Evolutionary conservation across 2,329 filamentous ascomycete species (phyloP), one percentile per base, ranked within the genome.

Genomic region (Ophidiomyces ophidiicola): DNA sequence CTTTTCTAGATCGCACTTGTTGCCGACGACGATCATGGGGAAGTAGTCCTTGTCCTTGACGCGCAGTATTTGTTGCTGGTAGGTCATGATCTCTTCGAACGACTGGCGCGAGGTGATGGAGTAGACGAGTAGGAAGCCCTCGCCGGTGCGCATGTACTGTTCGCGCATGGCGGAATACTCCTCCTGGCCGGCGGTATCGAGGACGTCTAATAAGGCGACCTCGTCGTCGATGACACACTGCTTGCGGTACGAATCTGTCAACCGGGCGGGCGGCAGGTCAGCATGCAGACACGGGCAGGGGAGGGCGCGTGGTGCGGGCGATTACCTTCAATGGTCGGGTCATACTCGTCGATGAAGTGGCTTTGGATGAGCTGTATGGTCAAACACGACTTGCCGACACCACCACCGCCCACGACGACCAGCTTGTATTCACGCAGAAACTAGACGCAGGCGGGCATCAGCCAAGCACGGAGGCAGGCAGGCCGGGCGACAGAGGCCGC

Each of bases 1-100:
- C 53, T 72, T 71, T 57, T 94, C 88, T 61, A 98, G 69, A 84
- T 98, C 90, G 68, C 88, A 94, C 74, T 98, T 98, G 76, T 98
- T 98, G 53, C 86, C 90, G 29, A 96, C 90, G 32, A 98, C 83
- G 43, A 96, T 94, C 71, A 98, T 96, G 53, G 90, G 90, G 71
- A 98, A 98, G 64, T 94, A 94, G 67, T 98, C 90, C 76, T 94
- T 96, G 70, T 96, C 90, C 74, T 98, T 98, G 55, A 98, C 90
- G 53, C 90, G 72, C 52, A 98, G 72, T 60, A 98, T 98, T 67
- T 98, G 90, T 71, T 96, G 87, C 66, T 96, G 87, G 68, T 96
- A 96, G 34, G 86, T 94, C 66, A 86, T 82, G 63, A 98, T 96
- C 69, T 98, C 90, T 61, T 98, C 88, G 57, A 94, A 96, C 56